phyloP scores from a whole-genome alignment of 1,284 basidiomycete genomes.

The Leccinum insigne region DNA sequence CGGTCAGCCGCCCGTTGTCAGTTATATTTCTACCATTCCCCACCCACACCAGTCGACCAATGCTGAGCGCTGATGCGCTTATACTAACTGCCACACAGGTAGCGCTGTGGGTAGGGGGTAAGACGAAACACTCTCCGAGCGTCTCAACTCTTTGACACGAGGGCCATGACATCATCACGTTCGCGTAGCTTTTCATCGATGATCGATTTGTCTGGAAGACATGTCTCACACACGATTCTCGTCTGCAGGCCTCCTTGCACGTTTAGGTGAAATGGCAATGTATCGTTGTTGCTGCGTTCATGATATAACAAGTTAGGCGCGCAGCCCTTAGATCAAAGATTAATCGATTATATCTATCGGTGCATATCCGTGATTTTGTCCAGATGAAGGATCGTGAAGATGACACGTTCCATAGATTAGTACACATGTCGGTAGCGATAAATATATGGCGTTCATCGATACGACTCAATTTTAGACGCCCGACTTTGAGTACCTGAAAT shows the following conservation, averaged over 20 bases:
- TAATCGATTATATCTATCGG: background rate
- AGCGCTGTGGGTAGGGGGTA: background rate
- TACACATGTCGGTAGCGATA: background rate
- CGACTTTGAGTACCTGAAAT: background rate
- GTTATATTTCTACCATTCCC: background rate
- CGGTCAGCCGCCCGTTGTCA: background rate
- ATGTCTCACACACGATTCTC: background rate
- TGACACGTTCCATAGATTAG: background rate
- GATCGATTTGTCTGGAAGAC: background rate
- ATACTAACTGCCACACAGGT: background rate
- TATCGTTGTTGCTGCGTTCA: background rate
- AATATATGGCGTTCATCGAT: background rate
- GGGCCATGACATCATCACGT: background rate
- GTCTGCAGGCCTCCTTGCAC: background rate
- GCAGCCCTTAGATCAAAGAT: background rate
- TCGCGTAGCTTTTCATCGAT: background rate
- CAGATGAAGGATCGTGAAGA: background rate
- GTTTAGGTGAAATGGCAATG: background rate
- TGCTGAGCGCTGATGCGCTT: background rate
- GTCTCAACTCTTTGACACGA: background rate
- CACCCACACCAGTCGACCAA: background rate
- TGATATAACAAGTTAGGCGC: constrained; percentile 9
- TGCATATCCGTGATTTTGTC: background rate
- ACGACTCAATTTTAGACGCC: constrained; percentile 1
- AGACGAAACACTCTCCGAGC: background rate